These are phyloP conservation scores for Globisporangium lucens DNA, from an alignment of 352 stramenopile species.

Conservation along the genomic window DNA sequence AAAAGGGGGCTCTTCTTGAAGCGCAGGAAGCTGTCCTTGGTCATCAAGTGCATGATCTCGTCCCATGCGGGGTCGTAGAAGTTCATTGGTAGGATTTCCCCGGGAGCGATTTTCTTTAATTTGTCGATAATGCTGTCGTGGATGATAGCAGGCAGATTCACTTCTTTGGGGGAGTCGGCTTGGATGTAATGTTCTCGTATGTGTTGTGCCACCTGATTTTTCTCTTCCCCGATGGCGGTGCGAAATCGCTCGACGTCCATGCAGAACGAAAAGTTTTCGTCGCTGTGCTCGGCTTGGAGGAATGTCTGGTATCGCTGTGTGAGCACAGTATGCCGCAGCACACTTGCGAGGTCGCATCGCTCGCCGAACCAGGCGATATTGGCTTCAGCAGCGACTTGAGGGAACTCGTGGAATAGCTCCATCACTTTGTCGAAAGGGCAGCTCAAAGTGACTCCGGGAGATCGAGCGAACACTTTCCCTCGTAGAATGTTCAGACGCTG, in stretches of 20 bases:
- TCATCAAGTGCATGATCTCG: constrained; percentile 83
- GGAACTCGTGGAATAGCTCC: constrained; percentile 55
- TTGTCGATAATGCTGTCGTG: constrained; percentile 40
- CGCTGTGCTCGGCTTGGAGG: constrained; percentile 67
- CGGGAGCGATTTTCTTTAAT: constrained; percentile 24
- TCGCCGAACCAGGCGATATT: constrained; percentile 79
- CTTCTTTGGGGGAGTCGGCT: constrained; percentile 51
- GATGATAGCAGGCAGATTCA: constrained; percentile 67
- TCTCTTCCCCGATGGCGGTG: constrained; percentile 20
- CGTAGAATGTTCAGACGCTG: constrained; percentile 48
- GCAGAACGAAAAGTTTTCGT: constrained; percentile 80
- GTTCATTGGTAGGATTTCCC: constrained; percentile 24
- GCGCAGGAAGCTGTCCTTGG: constrained; percentile 73
- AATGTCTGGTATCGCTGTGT: constrained; percentile 64
- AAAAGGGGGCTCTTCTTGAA: constrained; percentile 79
- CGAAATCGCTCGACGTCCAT: constrained; percentile 64
- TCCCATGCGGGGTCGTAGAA: constrained; percentile 64
- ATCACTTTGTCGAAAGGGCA: constrained; percentile 44
- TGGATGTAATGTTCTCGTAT: constrained; percentile 64
- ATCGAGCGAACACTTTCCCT: constrained; percentile 50
- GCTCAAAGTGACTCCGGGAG: constrained; percentile 48
- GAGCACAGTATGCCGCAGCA: constrained; percentile 56
- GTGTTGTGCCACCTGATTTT: constrained; percentile 29
- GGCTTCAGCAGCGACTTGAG: constrained; percentile 51
- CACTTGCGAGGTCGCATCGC: constrained; percentile 54